Percentiles rank a stretch among this genome's conserved stretches.
Evolutionary conservation across 2,329 filamentous ascomycete species (phyloP).

Genomic region (Geosmithia flava): DNA sequence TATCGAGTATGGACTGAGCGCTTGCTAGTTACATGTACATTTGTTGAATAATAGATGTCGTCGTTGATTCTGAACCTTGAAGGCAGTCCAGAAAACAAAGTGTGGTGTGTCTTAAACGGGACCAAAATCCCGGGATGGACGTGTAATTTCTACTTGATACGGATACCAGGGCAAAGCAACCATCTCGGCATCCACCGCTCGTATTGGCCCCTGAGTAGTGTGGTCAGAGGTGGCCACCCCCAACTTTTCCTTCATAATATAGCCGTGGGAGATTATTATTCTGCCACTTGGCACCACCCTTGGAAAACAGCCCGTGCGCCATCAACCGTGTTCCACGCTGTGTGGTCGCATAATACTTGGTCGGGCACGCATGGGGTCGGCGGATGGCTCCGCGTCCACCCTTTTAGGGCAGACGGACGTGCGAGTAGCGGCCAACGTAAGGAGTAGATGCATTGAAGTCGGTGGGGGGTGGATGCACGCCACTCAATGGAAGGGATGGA

Average conservation of each 20-base stretch:
- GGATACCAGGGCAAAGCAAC: background rate
- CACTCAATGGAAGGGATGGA: background rate
- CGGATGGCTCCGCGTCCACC: background rate
- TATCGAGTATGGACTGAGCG: background rate
- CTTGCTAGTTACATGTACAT: background rate
- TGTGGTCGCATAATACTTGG: slow-evolving; percentile 1
- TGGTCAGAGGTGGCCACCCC: background rate
- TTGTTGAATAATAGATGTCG: background rate
- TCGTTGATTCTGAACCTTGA: background rate
- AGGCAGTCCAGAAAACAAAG: no score
- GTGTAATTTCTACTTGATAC: background rate
- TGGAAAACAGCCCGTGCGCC: background rate
- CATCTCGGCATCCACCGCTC: background rate
- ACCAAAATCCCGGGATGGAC: background rate
- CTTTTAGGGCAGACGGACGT: background rate
- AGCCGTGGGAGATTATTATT: background rate
- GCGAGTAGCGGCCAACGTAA: background rate
- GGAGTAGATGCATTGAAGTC: background rate
- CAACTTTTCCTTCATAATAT: background rate
- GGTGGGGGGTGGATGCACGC: background rate
- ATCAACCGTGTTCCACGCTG: slow-evolving; percentile 1
- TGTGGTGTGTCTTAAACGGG: background rate
- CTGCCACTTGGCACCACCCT: background rate
- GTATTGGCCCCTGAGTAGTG: background rate
- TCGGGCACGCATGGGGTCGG: background rate